phyloP scores from a whole-genome alignment of 108 stramenopile genomes.

The Nitzschia sp. region DNA sequence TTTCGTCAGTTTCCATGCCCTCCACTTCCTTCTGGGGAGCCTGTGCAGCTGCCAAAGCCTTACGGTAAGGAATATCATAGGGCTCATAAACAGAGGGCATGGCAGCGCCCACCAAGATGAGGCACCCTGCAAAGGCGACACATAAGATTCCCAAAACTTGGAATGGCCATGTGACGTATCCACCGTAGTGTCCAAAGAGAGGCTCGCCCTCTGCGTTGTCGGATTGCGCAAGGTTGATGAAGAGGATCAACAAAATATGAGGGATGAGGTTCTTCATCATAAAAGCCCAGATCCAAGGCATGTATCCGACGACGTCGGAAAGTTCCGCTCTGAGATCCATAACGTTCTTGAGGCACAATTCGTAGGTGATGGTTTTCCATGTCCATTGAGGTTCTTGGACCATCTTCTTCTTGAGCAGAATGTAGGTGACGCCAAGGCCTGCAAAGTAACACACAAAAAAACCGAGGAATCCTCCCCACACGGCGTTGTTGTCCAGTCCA shows the following conservation, averaged over 20 bases:
- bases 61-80: slow-evolving; percentile 13
- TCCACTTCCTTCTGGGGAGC: not conserved
- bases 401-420: slow-evolving; percentile 35
- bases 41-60: not conserved
- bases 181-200: slow-evolving; percentile 43
- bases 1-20: not conserved
- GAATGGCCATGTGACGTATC: slow-evolving; percentile 39
- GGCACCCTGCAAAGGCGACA: slow-evolving; percentile 40
- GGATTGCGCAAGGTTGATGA: slow-evolving; percentile 47
- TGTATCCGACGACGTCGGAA: slow-evolving; percentile 39
- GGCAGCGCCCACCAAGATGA: slow-evolving; percentile 37
- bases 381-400: slow-evolving; percentile 35
- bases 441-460: slow-evolving; percentile 32
- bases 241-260: slow-evolving; percentile 60
- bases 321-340: slow-evolving; percentile 40
- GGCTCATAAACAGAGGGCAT: slow-evolving; percentile 33
- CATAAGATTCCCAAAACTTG: slow-evolving; percentile 53
- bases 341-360: slow-evolving; percentile 45
- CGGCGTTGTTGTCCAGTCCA: slow-evolving; percentile 33
- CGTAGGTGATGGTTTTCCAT: slow-evolving; percentile 39
- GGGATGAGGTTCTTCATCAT: slow-evolving; percentile 56
- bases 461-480: slow-evolving; percentile 42
- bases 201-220: slow-evolving; percentile 19
- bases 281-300: slow-evolving; percentile 55
- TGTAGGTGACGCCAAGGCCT: slow-evolving; percentile 31